Conservation (phyloP, 75 land plant species). For the Pinus taeda region DNA sequence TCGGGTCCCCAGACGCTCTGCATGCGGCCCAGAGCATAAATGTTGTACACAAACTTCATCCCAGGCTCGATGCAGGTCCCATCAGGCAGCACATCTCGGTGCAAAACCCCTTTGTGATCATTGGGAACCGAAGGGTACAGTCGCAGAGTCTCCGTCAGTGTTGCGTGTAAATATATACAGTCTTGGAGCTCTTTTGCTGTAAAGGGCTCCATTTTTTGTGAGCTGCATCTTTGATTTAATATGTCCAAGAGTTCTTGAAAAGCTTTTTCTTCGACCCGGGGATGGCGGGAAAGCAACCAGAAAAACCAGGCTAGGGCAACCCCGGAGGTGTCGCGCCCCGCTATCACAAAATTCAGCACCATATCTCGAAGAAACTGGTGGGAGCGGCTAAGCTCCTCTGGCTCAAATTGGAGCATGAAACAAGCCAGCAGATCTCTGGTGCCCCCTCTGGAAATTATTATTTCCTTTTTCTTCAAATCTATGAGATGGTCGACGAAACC, state of each 20-base stretch:
- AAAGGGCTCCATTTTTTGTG: no score
- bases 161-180: conserved; percentile 25
- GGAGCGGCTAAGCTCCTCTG: background rate
- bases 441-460: background rate
- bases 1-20: conserved; percentile 21
- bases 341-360: conserved; percentile 34
- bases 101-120: conserved; percentile 11
- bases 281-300: conserved; percentile 19
- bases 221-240: no score
- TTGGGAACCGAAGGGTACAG: conserved; percentile 36
- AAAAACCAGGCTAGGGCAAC: conserved; percentile 32
- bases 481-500: background rate
- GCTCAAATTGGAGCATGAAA: conserved; percentile 17
- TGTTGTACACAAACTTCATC: conserved; percentile 9
- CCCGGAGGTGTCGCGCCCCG: conserved; percentile 43
- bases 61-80: conserved; percentile 15
- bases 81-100: conserved; percentile 36
- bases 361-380: conserved; percentile 20
- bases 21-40: conserved; percentile 24
- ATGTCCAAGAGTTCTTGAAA: no score
- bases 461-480: background rate
- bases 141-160: conserved; percentile 30
- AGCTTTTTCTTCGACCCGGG: conserved; percentile 13
- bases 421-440: conserved; percentile 17
- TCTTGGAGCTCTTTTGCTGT: no score